Base-by-base conservation (phyloP, 331 rosid species). In the Stylosanthes scabra region DNA sequence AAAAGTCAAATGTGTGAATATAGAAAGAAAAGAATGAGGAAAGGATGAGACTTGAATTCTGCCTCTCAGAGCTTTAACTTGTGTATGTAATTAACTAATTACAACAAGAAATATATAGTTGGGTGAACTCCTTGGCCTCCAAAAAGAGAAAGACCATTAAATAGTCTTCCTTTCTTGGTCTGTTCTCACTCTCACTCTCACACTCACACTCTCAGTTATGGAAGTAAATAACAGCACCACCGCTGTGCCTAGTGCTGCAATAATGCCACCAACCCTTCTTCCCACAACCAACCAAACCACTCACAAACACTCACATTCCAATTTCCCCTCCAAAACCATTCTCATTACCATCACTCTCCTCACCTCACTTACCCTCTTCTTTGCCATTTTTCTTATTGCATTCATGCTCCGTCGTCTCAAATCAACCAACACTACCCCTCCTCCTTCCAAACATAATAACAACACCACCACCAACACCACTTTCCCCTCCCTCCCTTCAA, bases 371-470 rank as follows among this genome's bases (percentile, higher is more conserved):
- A 44, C 78, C 15, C 40, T 83, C 71, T 57, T 90, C 29, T 63
- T 90, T 27, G 83, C 83, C 71, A 70, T 88, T 16, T 45, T 75
- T 56, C 74, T 92, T 25, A 60, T 84, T 63, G 27, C 88, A 8
- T 74, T 81, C 66, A 27, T 95, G 78, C 85, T 90, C 70, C 88
- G 86, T 58, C 83, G 93, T 27, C 84, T 77, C 81, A 87, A 83
- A 71, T 83, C 93, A 29, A 68, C 85, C 15, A 66, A 29, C 78
- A 68, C 63, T 44, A 20, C 25, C 25, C 0, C 25, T 20, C 25
- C 25, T 20, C 25, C 25, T 20, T 20, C 37, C 37, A 31, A 31
- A 31, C 37, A 2, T 4, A 31, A 31, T 31, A 4, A 31, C 5
- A 4, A 31, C 37, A 31, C 2, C 25, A 20, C 93, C 28, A 68